These are phyloP conservation scores for Hymenotorrendiella dingleyae DNA, from an alignment of 2,329 filamentous ascomycete species.

Conservation along the genomic window DNA sequence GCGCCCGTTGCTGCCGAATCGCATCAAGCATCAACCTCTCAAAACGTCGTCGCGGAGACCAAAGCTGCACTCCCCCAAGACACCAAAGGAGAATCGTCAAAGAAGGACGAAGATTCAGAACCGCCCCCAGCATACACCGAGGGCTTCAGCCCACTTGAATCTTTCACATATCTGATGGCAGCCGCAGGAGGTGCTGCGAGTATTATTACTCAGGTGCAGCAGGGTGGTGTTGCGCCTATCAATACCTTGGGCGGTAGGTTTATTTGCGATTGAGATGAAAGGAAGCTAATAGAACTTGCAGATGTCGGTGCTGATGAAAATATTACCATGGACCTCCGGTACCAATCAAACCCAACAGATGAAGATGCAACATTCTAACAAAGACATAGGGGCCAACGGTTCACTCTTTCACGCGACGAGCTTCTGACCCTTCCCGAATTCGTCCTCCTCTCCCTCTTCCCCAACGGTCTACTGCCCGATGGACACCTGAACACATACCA, in stretches of 20 bases:
- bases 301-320: constrained; percentile 87
- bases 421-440: constrained; percentile 94
- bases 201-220: constrained; percentile 98
- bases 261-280: neutral
- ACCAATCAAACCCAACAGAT: constrained; percentile 30
- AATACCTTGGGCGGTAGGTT: constrained; percentile 77
- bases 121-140: constrained; percentile 95
- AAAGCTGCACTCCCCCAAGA: constrained; percentile 80
- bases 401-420: constrained; percentile 91
- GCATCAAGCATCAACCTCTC: constrained; percentile 16
- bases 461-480: constrained; percentile 95
- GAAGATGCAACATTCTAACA: constrained; percentile 25
- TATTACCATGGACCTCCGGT: constrained; percentile 92
- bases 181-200: constrained; percentile 93
- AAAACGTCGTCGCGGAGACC: constrained; percentile 61
- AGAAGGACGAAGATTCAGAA: constrained; percentile 78
- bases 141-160: constrained; percentile 84
- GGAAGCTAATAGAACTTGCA: constrained; percentile 31
- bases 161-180: constrained; percentile 97
- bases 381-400: constrained; percentile 71
- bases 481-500: constrained; percentile 91
- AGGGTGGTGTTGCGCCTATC: constrained; percentile 77
- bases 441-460: constrained; percentile 93
- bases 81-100: constrained; percentile 67
- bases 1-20: constrained; percentile 38